Base-by-base conservation (phyloP, 441 rosid species). In the Croton laevigatus region DNA sequence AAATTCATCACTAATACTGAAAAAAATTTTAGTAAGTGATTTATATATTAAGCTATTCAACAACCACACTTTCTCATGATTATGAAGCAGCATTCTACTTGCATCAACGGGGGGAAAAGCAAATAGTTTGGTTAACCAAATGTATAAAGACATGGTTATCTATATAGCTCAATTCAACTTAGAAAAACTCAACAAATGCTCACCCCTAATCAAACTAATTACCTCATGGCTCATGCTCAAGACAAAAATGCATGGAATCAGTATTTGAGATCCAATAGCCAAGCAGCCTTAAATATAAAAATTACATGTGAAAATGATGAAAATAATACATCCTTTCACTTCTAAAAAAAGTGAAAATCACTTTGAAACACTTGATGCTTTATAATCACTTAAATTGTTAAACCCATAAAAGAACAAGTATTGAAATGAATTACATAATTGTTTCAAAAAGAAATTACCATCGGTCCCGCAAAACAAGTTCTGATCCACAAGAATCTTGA, bases 401-500 rank as follows among this genome's bases (percentile, higher is more conserved):
- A 9, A 64, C 40, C 17, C 23, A 59, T 17, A 17, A 44, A 65
- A 57, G 16, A 68, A 10, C 46, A 3, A 9, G 49, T 20, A 63
- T 20, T n/a, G 54, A 17, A 70, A 42, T 38, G 10, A 22, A 42
- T 13, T 8, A 8, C 23, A 23, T 14, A 22, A 54, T 70, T 37
- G 66, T 59, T 59, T 69, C 51, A 7, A 3, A 57, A 73, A 37
- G 59, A 62, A 54, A 74, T 78, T 87, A 95, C 99, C 99, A 95
- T 38, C 78, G 80, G 68, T 93, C 98, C 8, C 93, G 88, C 78
- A 95, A 80, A 82, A 86, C 94, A 79, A 91, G 89, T 80, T 95
- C 98, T 62, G 97, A 80, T 81, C 98, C 97, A 75, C 87, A 73
- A 63, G 95, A 78, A 78, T 89, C 91, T 78, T 95, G 98, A 76